phyloP scores from a whole-genome alignment of 2,329 filamentous ascomycete species.

The Colletotrichum somersetense region DNA sequence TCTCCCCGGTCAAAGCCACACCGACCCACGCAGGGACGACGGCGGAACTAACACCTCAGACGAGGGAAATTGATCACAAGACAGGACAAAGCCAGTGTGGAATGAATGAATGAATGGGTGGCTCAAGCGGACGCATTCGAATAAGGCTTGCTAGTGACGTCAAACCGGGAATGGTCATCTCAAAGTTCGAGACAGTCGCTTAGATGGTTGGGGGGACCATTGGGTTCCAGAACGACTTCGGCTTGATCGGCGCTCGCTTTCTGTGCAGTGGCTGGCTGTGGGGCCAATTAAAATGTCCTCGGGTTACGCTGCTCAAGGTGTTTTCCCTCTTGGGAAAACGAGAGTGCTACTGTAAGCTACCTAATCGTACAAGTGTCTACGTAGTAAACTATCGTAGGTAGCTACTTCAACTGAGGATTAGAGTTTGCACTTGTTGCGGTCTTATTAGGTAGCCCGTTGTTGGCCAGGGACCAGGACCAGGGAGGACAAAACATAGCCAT shows the following conservation, averaged over 20 bases:
- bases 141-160: constrained; percentile 28
- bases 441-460: background rate
- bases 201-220: background rate
- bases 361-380: too few relatives aligned
- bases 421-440: constrained; percentile 15
- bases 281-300: background rate
- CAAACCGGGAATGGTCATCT: background rate
- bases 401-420: background rate
- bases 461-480: constrained; percentile 8
- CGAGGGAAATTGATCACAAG: background rate
- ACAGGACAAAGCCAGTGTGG: background rate
- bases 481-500: constrained; percentile 19
- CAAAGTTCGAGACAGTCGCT: constrained; percentile 28
- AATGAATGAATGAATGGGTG: background rate
- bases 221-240: background rate
- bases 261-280: background rate
- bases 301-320: background rate
- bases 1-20: constrained; percentile 21
- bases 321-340: constrained; percentile 6
- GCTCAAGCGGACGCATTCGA: background rate
- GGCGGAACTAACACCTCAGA: background rate
- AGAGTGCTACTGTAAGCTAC: too few relatives aligned
- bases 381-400: too few relatives aligned
- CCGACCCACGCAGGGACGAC: constrained; percentile 22
- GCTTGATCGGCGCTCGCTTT: background rate